These are phyloP conservation scores for Emergomyces pasteurianus DNA, from an alignment of 2,329 filamentous ascomycete species.

Conservation along the genomic window DNA sequence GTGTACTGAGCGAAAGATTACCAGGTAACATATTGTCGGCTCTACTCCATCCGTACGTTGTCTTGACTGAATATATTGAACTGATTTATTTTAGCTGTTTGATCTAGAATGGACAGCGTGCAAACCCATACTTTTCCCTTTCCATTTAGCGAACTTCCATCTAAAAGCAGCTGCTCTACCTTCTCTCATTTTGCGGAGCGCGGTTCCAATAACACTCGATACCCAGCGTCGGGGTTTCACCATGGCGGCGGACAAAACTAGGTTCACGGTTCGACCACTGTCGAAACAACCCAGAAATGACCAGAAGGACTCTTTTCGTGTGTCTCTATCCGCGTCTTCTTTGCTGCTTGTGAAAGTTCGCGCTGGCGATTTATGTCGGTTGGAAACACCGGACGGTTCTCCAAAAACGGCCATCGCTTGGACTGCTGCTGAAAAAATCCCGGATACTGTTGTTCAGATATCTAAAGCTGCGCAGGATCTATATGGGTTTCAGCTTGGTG, in stretches of 20 bases:
- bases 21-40: neutral
- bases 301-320: constrained; percentile 46
- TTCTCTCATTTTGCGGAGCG: neutral
- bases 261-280: constrained; percentile 45
- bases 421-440: constrained; percentile 49
- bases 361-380: constrained; percentile 45
- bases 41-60: too few species aligned
- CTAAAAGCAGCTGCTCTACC: neutral
- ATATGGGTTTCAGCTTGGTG: constrained; percentile 60
- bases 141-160: neutral
- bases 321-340: constrained; percentile 45
- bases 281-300: constrained; percentile 36
- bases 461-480: constrained; percentile 61
- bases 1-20: neutral
- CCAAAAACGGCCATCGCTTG: constrained; percentile 51
- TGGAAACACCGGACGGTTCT: constrained; percentile 18
- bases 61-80: neutral
- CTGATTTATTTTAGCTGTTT: neutral
- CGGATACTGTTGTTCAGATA: constrained; percentile 58
- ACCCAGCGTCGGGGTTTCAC: neutral
- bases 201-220: neutral
- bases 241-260: constrained; percentile 29
- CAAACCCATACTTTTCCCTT: neutral
- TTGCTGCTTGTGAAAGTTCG: constrained; percentile 44
- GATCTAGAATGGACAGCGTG: neutral